Evolutionary conservation across 768 basidiomycete species (phyloP).

Genomic region (Macrolepiota dolichaula): DNA sequence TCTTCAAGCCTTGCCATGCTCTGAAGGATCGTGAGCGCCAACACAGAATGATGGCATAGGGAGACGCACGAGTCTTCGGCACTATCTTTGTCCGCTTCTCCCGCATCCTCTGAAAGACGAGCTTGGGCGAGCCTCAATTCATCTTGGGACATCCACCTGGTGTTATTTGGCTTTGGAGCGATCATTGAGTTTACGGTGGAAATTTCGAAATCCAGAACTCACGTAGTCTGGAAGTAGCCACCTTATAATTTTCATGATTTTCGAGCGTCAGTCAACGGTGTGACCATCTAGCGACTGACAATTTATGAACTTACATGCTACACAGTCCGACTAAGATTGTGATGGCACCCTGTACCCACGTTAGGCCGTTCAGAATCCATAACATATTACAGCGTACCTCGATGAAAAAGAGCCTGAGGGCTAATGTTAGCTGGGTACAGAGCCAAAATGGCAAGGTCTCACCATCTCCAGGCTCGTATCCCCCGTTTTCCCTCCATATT

Average conservation of each 20-base stretch:
- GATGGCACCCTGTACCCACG: too few relatives aligned
- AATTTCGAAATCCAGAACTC: not conserved
- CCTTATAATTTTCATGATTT: slow-evolving; percentile 26
- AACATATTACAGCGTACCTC: slow-evolving; percentile 34
- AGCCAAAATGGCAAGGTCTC: too few relatives aligned
- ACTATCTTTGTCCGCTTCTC: slow-evolving; percentile 58
- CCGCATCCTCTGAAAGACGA: slow-evolving; percentile 61
- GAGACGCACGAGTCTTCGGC: slow-evolving; percentile 46
- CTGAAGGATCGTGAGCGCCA: slow-evolving; percentile 22
- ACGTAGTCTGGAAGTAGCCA: slow-evolving; percentile 58
- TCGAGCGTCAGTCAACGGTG: too few relatives aligned
- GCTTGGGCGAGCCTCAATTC: slow-evolving; percentile 58
- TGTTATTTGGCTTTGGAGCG: slow-evolving; percentile 49
- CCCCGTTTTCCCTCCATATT: too few relatives aligned
- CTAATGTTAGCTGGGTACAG: too few relatives aligned
- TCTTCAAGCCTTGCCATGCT: slow-evolving; percentile 41
- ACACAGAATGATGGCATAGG: not conserved
- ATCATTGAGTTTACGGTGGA: too few relatives aligned
- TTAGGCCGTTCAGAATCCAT: slow-evolving; percentile 44
- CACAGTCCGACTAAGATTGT: slow-evolving; percentile 51
- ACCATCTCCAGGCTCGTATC: too few relatives aligned
- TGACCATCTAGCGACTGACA: too few relatives aligned
- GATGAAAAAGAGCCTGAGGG: slow-evolving; percentile 61
- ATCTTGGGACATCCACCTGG: slow-evolving; percentile 45
- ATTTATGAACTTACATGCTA: slow-evolving; percentile 51